Evolutionary conservation across 2,329 filamentous ascomycete genomes (phyloP).

Genomic region (Corinectria fuckeliana): DNA sequence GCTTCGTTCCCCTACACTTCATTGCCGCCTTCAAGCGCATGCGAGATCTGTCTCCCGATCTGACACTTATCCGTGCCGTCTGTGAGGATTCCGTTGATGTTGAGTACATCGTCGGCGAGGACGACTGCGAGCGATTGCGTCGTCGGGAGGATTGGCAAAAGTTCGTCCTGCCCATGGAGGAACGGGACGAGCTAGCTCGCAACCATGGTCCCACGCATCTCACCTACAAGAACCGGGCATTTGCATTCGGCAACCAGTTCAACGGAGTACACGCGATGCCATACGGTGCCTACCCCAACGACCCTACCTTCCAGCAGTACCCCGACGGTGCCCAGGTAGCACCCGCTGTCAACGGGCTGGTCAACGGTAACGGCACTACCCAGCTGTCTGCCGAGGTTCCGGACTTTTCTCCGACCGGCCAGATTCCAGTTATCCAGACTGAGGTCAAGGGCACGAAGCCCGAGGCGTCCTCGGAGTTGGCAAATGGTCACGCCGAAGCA

Average conservation of each 20-base stretch:
- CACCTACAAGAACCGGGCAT: conserved; percentile 45
- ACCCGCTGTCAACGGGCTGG: conserved; percentile 45
- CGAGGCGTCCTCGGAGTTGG: conserved; percentile 18
- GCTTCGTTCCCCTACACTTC: conserved; percentile 82
- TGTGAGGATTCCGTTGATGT: conserved; percentile 75
- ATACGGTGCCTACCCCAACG: conserved; percentile 41
- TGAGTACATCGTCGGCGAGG: conserved; percentile 76
- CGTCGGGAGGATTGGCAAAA: conserved; percentile 77
- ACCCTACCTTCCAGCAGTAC: conserved; percentile 40
- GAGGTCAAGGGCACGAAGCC: conserved; percentile 18
- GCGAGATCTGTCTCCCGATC: conserved; percentile 57
- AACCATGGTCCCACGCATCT: conserved; percentile 67
- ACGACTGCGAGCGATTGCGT: conserved; percentile 80
- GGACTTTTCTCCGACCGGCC: conserved; percentile 47
- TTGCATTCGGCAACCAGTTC: conserved; percentile 40
- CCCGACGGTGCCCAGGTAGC: conserved; percentile 44
- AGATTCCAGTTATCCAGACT: conserved; percentile 20
- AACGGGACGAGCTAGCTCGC: conserved; percentile 76
- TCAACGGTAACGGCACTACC: conserved; percentile 39
- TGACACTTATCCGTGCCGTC: conserved; percentile 75
- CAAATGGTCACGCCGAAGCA: conserved; percentile 32
- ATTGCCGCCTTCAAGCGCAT: conserved; percentile 86
- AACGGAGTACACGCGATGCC: conserved; percentile 41
- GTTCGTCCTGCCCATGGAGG: conserved; percentile 75
- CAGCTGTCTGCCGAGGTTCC: conserved; percentile 49